A percentile compares a stretch with the other conserved stretches of the same genome.
Evolutionary conservation across 305 asterid genomes (phyloP).

Genomic region (Galium porrigens): DNA sequence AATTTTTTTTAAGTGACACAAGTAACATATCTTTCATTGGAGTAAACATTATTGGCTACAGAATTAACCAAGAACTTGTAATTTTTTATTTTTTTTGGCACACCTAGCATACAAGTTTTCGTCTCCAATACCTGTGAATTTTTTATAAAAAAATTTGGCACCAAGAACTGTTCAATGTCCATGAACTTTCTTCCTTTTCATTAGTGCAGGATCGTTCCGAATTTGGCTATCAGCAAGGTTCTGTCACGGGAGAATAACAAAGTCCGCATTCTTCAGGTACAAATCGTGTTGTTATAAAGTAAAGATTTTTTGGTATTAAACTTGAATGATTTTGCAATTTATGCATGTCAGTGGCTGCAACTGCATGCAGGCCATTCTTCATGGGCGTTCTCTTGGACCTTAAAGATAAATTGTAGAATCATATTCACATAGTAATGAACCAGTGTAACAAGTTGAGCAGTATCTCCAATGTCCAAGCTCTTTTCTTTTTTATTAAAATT

Average conservation of each 20-base stretch:
- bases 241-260: conserved; percentile 71
- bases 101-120: too few species aligned
- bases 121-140: too few species aligned
- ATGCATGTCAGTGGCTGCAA: not conserved
- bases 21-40: not conserved
- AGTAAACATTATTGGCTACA: not conserved
- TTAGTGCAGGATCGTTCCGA: conserved; percentile 77
- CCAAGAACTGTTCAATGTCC: too few species aligned
- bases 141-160: too few species aligned
- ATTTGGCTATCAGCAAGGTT: conserved; percentile 86
- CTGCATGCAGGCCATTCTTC: conserved; percentile 3
- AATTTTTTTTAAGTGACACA: not conserved
- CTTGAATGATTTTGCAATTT: not conserved
- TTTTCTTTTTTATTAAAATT: too few species aligned
- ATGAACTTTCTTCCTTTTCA: conserved; percentile 10
- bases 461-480: too few species aligned
- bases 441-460: not conserved
- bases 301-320: not conserved
- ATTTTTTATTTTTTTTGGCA: not conserved
- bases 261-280: conserved; percentile 86
- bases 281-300: not conserved
- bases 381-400: not conserved
- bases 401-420: not conserved
- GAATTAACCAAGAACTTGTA: not conserved
- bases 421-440: not conserved